These are phyloP conservation scores for Purpureocillium takamizusanense DNA, from an alignment of 2,329 filamentous ascomycete genomes.

Conservation along the genomic window DNA sequence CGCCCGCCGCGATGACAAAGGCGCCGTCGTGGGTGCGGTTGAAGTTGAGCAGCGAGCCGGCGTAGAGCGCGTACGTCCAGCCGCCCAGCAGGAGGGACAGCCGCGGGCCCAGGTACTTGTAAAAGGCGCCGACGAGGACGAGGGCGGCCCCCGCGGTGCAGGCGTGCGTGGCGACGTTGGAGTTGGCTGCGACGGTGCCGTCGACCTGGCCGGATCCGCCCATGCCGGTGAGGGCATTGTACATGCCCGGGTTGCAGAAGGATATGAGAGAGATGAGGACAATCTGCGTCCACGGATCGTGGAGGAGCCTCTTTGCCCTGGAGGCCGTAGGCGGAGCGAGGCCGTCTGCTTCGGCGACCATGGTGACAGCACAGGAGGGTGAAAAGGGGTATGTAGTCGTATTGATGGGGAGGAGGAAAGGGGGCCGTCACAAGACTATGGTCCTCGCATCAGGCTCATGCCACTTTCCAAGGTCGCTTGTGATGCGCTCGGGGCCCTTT, in stretches of 20 bases:
- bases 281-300: constrained; percentile 35
- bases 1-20: constrained; percentile 33
- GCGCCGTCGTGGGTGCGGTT: constrained; percentile 26
- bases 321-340: neutral
- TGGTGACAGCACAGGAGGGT: neutral
- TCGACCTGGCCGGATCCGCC: constrained; percentile 35
- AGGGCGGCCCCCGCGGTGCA: constrained; percentile 30
- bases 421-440: too few species aligned
- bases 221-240: constrained; percentile 33
- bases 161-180: constrained; percentile 31
- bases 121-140: constrained; percentile 32
- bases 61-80: constrained; percentile 34
- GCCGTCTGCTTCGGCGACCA: neutral
- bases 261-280: constrained; percentile 36
- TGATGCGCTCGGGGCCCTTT: too few species aligned
- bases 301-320: constrained; percentile 5
- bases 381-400: too few species aligned
- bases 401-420: too few species aligned
- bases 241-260: constrained; percentile 37
- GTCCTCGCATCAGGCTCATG: too few species aligned
- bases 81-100: constrained; percentile 31
- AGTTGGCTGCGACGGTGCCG: constrained; percentile 32
- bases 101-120: constrained; percentile 29
- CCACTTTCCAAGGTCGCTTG: too few species aligned
- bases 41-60: constrained; percentile 28